Evolutionary conservation across 2,329 filamentous ascomycete species (phyloP).

Genomic region (Aspergillus sp.): DNA sequence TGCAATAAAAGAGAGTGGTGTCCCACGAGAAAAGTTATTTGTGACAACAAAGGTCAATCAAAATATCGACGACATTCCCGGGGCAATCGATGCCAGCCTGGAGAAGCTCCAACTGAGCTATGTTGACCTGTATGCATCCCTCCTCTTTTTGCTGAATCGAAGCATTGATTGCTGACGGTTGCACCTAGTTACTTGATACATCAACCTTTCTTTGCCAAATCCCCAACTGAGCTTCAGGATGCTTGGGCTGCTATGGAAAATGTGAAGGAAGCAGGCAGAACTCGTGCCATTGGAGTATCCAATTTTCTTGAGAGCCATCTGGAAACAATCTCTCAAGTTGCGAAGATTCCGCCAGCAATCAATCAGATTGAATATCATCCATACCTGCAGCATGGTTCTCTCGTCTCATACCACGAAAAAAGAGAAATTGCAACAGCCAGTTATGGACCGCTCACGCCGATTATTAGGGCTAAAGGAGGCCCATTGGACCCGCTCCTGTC

Average conservation of each 20-base stretch:
- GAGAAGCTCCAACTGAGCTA: constrained; percentile 62
- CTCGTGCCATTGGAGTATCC: constrained; percentile 62
- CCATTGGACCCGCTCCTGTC: constrained; percentile 56
- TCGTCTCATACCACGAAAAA: constrained; percentile 41
- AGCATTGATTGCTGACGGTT: background rate
- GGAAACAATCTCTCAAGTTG: constrained; percentile 50
- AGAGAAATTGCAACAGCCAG: constrained; percentile 44
- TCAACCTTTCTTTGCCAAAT: constrained; percentile 57
- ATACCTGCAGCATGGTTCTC: constrained; percentile 47
- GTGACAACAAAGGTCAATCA: constrained; percentile 58
- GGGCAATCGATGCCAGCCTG: constrained; percentile 56
- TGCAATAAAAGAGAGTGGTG: constrained; percentile 49
- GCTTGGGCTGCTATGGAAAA: constrained; percentile 63
- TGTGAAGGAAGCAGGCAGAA: constrained; percentile 56
- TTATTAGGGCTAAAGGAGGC: constrained; percentile 56
- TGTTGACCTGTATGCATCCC: constrained; percentile 57
- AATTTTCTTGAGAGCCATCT: constrained; percentile 60
- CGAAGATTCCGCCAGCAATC: constrained; percentile 40
- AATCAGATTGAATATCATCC: constrained; percentile 44
- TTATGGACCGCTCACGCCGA: constrained; percentile 48
- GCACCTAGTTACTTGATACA: constrained; percentile 59
- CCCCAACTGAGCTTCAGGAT: constrained; percentile 55
- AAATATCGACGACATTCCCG: constrained; percentile 56
- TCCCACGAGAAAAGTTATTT: constrained; percentile 50
- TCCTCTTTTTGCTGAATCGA: background rate